Evolutionary conservation across 805 yeast genomes (phyloP).

Genomic region (Clavispora carvajalis): DNA sequence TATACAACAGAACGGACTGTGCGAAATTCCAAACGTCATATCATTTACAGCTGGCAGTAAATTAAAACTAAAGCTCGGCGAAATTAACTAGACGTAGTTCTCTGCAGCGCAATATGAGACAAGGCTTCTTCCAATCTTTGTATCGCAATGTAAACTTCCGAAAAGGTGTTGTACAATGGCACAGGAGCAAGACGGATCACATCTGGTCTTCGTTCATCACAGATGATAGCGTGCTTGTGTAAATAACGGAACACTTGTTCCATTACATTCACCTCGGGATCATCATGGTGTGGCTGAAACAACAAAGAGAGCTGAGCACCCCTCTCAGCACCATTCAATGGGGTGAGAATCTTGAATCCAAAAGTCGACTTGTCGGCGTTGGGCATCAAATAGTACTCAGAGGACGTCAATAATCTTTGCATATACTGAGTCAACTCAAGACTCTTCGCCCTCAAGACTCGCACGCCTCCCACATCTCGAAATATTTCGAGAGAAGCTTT

Average conservation of each 20-base stretch:
- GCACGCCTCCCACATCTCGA: slow-evolving; percentile 59
- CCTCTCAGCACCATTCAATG: slow-evolving; percentile 46
- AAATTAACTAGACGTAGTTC: no score
- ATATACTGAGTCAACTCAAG: slow-evolving; percentile 53
- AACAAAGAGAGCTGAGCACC: slow-evolving; percentile 83
- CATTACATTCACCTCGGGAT: slow-evolving; percentile 49
- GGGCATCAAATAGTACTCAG: slow-evolving; percentile 41
- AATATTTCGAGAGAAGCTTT: slow-evolving; percentile 61
- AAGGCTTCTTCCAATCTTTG: slow-evolving; percentile 39
- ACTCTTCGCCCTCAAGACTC: slow-evolving; percentile 50
- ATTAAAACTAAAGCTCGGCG: no score
- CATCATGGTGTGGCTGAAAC: slow-evolving; percentile 43
- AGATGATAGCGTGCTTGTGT: slow-evolving; percentile 58
- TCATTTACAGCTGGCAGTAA: no score
- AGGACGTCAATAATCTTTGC: slow-evolving; percentile 39
- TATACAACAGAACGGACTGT: no score
- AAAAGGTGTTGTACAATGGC: slow-evolving; percentile 75
- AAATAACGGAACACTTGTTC: slow-evolving; percentile 48
- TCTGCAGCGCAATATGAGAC: not conserved
- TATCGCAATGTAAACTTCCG: slow-evolving; percentile 51
- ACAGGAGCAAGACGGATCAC: slow-evolving; percentile 88
- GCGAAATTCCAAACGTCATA: no score
- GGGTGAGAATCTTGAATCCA: slow-evolving; percentile 72
- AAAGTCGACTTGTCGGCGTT: slow-evolving; percentile 15
- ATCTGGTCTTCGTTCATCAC: slow-evolving; percentile 86